These are phyloP conservation scores for Nemania abortiva DNA, from an alignment of 2,329 filamentous ascomycete genomes.

Conservation along the genomic window DNA sequence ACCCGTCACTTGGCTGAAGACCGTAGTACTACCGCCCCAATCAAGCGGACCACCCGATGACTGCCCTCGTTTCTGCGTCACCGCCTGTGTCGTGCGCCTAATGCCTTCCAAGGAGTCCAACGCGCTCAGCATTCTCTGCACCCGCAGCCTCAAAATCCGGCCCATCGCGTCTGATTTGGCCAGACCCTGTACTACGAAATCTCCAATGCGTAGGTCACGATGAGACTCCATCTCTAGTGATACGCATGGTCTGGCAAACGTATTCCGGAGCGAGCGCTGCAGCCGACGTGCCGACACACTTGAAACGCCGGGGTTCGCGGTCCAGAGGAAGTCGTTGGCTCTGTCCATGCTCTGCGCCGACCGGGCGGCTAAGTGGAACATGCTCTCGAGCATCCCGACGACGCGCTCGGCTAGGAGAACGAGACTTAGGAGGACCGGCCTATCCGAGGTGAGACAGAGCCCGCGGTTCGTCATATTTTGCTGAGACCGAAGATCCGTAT, in stretches of 20 bases:
- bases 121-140: conserved; percentile 27
- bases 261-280: conserved; percentile 36
- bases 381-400: conserved; percentile 36
- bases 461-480: neutral
- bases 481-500: neutral
- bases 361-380: conserved; percentile 35
- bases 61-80: conserved; percentile 13
- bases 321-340: conserved; percentile 24
- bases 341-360: conserved; percentile 29
- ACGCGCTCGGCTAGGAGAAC: conserved; percentile 37
- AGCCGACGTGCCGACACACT: conserved; percentile 29
- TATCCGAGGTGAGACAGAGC: conserved; percentile 27
- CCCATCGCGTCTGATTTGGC: conserved; percentile 32
- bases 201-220: conserved; percentile 22
- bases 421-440: conserved; percentile 36
- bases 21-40: conserved; percentile 22
- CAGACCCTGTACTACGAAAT: conserved; percentile 26
- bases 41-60: conserved; percentile 25
- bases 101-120: conserved; percentile 21
- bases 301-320: neutral
- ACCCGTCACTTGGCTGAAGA: conserved; percentile 4
- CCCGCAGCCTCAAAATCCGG: conserved; percentile 32
- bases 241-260: conserved; percentile 28
- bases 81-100: neutral
- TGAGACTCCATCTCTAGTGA: conserved; percentile 26